These are phyloP conservation scores for Boeremia exigua DNA, from an alignment of 2,329 filamentous ascomycete species.

Conservation along the genomic window DNA sequence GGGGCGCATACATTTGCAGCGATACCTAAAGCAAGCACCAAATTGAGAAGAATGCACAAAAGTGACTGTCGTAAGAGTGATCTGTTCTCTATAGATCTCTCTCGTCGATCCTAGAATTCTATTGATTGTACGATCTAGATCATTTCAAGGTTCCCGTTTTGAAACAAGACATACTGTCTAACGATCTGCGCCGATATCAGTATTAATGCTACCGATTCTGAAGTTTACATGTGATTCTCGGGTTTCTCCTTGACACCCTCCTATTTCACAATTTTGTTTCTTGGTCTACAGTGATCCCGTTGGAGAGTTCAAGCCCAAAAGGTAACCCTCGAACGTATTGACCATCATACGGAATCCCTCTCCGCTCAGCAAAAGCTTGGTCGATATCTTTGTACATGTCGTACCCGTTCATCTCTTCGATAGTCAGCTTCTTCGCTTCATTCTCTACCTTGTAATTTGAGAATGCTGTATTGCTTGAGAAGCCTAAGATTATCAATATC, in stretches of 20 bases:
- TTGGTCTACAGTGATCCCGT: neutral
- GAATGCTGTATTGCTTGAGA: conserved; percentile 64
- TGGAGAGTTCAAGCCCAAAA: neutral
- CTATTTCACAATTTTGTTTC: neutral
- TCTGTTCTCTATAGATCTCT: too few species aligned
- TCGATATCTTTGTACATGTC: conserved; percentile 29
- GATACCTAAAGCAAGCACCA: too few species aligned
- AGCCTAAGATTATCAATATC: conserved; percentile 34
- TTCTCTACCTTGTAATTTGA: conserved; percentile 67
- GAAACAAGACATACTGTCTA: too few species aligned
- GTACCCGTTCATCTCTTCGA: conserved; percentile 70
- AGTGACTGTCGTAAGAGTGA: too few species aligned
- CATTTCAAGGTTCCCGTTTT: too few species aligned
- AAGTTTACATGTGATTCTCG: too few species aligned
- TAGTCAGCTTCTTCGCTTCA: conserved; percentile 66
- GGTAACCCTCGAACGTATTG: neutral
- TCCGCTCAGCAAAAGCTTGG: conserved; percentile 7
- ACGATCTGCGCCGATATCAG: too few species aligned
- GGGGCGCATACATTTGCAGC: too few species aligned
- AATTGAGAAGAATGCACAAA: too few species aligned
- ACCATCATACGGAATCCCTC: neutral
- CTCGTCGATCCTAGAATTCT: too few species aligned
- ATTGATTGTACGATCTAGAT: too few species aligned
- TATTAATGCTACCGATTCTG: too few species aligned
- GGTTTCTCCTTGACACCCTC: neutral